Conservation (phyloP, 176 grass and related monocot genomes). For the Coix lacrymajobi region DNA sequence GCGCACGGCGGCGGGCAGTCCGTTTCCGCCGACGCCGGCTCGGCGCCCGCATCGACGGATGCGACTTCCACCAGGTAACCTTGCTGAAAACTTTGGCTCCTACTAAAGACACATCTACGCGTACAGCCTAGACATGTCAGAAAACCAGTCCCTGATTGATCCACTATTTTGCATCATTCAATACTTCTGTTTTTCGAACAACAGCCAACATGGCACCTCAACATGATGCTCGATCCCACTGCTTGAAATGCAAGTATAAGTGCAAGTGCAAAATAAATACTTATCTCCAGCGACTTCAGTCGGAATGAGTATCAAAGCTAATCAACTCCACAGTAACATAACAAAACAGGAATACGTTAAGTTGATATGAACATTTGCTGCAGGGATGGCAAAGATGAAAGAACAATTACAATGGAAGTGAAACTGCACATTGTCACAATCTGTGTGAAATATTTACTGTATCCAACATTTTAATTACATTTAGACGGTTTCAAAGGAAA, state of each 20-base stretch:
- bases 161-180: background rate
- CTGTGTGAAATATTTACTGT: background rate
- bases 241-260: background rate
- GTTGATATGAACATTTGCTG: background rate
- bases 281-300: background rate
- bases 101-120: background rate
- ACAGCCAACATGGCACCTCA: background rate
- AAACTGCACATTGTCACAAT: background rate
- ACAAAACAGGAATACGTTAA: background rate
- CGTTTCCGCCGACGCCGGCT: background rate
- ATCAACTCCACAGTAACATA: background rate
- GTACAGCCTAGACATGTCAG: background rate
- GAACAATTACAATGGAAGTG: background rate
- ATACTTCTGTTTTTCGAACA: background rate
- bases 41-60: background rate
- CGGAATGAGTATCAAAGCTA: background rate
- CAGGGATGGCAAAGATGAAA: background rate
- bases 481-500: background rate
- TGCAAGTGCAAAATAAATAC: background rate
- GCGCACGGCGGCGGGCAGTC: background rate
- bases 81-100: background rate
- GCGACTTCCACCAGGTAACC: background rate
- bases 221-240: background rate
- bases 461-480: constrained; percentile 21
- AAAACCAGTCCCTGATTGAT: background rate